phyloP scores from a whole-genome alignment of 148 eudicot species.

The Nepenthes mirabilis region DNA sequence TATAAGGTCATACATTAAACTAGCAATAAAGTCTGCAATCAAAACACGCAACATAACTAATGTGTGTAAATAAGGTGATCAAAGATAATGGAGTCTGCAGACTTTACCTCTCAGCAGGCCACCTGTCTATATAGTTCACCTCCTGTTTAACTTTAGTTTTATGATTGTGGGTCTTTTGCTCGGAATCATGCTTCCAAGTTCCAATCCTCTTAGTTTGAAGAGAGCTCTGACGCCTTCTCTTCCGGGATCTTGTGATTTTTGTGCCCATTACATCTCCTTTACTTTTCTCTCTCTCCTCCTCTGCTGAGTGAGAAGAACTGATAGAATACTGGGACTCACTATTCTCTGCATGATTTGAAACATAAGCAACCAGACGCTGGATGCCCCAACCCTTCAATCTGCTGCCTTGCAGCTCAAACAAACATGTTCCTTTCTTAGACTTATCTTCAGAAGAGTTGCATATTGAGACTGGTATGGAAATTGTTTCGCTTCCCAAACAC shows the following conservation, averaged over 20 bases:
- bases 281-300: neutral
- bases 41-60: neutral
- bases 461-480: constrained; percentile 5
- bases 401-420: constrained; percentile 12
- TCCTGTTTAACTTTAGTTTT: constrained; percentile 5
- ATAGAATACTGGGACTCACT: constrained; percentile 12
- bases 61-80: neutral
- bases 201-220: neutral
- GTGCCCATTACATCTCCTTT: constrained; percentile 3
- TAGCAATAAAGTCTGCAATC: neutral
- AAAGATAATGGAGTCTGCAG: neutral
- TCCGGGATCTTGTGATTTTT: constrained; percentile 10
- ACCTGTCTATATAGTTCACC: constrained; percentile 14
- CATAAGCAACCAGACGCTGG: constrained; percentile 14
- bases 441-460: neutral
- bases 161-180: neutral
- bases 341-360: constrained; percentile 10
- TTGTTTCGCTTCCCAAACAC: neutral
- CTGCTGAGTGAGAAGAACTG: constrained; percentile 3
- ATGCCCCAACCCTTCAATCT: constrained; percentile 25
- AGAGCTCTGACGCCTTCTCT: constrained; percentile 14
- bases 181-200: neutral
- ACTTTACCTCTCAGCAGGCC: constrained; percentile 24
- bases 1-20: neutral
- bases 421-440: constrained; percentile 16